Conservation (phyloP, 495 filamentous ascomycete genomes). For the Hyaloscypha bicolor region DNA sequence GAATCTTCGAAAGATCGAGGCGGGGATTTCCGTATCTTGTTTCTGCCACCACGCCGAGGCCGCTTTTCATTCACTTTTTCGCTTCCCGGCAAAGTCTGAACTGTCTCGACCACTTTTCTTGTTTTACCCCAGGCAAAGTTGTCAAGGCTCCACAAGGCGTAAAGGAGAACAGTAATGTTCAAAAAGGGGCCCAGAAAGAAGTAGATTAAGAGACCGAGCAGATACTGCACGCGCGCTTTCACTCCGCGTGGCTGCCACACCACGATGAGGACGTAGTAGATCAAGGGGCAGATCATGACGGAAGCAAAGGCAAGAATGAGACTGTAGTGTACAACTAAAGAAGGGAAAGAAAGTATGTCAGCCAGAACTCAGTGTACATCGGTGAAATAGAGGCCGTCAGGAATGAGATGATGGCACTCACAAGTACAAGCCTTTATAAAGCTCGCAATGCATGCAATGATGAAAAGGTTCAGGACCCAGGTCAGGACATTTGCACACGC, state of each 20-base stretch:
- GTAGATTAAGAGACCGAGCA: neutral
- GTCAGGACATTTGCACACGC: constrained; percentile 34
- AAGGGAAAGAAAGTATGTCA: neutral
- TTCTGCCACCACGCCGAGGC: no score
- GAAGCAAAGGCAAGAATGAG: constrained; percentile 36
- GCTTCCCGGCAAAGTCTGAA: no score
- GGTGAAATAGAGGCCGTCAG: no score
- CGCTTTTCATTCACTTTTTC: no score
- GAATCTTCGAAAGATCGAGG: no score
- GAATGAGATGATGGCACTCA: neutral
- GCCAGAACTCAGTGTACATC: no score
- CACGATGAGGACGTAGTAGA: constrained; percentile 27
- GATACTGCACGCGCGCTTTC: constrained; percentile 20
- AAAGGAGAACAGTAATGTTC: constrained; percentile 36
- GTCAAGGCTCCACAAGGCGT: constrained; percentile 34
- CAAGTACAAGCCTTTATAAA: constrained; percentile 14
- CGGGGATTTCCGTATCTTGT: no score
- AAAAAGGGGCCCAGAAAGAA: constrained; percentile 32
- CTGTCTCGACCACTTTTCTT: neutral
- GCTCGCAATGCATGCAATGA: constrained; percentile 34
- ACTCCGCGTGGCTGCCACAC: constrained; percentile 32
- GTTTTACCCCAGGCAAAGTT: constrained; percentile 41
- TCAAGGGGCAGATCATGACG: constrained; percentile 33
- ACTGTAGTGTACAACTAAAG: constrained; percentile 28
- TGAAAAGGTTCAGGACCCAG: constrained; percentile 36